These are phyloP conservation scores for Epichloe gansuensis DNA, from an alignment of 2,329 filamentous ascomycete species.

Conservation along the genomic window DNA sequence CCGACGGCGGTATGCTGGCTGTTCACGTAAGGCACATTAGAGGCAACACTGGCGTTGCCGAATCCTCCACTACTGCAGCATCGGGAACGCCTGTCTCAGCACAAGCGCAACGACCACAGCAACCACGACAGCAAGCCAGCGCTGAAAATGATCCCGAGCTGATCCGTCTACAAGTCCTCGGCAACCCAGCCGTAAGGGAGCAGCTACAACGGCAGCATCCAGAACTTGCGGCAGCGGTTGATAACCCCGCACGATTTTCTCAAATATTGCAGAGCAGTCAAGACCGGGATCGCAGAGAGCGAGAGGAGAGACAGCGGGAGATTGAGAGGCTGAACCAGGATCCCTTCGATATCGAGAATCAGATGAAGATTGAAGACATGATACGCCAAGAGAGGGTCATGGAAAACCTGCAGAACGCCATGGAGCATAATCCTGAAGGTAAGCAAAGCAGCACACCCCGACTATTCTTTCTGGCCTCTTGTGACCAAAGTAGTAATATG, in stretches of 20 bases:
- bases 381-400: constrained; percentile 90
- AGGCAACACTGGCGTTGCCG: constrained; percentile 24
- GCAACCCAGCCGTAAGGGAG: constrained; percentile 58
- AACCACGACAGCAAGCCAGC: constrained; percentile 19
- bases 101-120: constrained; percentile 17
- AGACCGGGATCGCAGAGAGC: constrained; percentile 56
- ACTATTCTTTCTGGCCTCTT: not conserved
- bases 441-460: constrained; percentile 14
- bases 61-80: constrained; percentile 18
- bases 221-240: constrained; percentile 61
- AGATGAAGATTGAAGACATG: constrained; percentile 89
- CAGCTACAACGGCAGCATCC: constrained; percentile 62
- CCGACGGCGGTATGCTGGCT: constrained; percentile 84
- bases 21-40: constrained; percentile 60
- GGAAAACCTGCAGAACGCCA: constrained; percentile 90
- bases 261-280: constrained; percentile 56
- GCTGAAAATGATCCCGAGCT: constrained; percentile 59
- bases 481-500: constrained; percentile 3
- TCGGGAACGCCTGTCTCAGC: constrained; percentile 20
- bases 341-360: constrained; percentile 85
- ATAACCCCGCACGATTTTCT: constrained; percentile 65
- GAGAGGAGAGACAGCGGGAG: constrained; percentile 66
- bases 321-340: constrained; percentile 83
- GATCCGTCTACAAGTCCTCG: constrained; percentile 69
- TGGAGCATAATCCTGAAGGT: constrained; percentile 97